A percentile compares a stretch with the other conserved stretches of the same genome.
These are phyloP conservation scores for Sporothrix sp. DNA, from an alignment of 2,329 filamentous ascomycete genomes.

Conservation along the genomic window DNA sequence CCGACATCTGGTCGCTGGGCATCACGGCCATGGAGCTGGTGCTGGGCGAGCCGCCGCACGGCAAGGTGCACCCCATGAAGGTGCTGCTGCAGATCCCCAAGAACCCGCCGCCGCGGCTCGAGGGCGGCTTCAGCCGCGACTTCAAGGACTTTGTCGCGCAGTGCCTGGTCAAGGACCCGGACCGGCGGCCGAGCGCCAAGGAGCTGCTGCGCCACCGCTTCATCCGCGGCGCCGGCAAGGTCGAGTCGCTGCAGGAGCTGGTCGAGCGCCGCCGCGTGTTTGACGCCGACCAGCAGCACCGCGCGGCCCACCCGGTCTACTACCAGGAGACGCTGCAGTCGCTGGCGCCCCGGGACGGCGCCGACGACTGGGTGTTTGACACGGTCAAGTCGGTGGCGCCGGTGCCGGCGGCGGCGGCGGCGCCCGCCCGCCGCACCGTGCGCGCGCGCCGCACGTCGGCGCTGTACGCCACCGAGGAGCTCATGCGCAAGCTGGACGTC, in stretches of 20 bases:
- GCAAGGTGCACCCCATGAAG: constrained; percentile 84
- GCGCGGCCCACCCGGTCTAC: constrained; percentile 64
- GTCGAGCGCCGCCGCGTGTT: constrained; percentile 74
- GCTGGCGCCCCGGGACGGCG: constrained; percentile 55
- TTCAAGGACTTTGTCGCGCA: constrained; percentile 91
- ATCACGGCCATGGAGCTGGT: constrained; percentile 89
- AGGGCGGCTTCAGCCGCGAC: constrained; percentile 67
- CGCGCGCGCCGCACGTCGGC: constrained; percentile 48
- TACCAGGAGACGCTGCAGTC: constrained; percentile 86
- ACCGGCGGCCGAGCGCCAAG: constrained; percentile 72
- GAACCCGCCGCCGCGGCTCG: constrained; percentile 71
- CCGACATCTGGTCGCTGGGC: constrained; percentile 86
- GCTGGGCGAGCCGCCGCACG: constrained; percentile 79
- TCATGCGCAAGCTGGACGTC: constrained; percentile 49
- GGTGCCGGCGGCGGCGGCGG: constrained; percentile 28
- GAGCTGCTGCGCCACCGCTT: constrained; percentile 84
- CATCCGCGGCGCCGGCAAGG: constrained; percentile 75
- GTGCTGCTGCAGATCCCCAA: constrained; percentile 87
- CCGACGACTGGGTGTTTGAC: constrained; percentile 92
- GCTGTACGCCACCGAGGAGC: constrained; percentile 49
- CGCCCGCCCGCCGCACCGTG: constrained; percentile 30
- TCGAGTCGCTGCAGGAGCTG: constrained; percentile 79
- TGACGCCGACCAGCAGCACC: constrained; percentile 62
- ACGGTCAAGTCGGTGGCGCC: constrained; percentile 69
- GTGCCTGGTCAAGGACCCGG: constrained; percentile 87